phyloP scores from a whole-genome alignment of 1,139 yeast genomes.

The Debaryomyces sp. region DNA sequence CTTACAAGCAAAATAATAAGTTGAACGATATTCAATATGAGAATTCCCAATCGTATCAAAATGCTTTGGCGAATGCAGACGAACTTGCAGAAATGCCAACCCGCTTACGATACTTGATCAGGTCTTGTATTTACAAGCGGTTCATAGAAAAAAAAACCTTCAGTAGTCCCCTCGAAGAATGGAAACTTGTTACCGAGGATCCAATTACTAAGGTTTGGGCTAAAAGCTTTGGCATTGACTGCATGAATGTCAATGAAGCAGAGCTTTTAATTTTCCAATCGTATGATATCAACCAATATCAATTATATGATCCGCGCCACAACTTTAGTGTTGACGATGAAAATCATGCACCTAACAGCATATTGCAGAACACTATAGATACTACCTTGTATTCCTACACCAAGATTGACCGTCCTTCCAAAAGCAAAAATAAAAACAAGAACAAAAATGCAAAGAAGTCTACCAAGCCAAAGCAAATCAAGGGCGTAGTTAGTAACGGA shows the following conservation, averaged over 20 bases:
- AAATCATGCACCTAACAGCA: slow-evolving; percentile 19
- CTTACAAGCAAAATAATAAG: slow-evolving; percentile 14
- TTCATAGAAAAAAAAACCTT: slow-evolving; percentile 30
- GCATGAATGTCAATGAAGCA: slow-evolving; percentile 57
- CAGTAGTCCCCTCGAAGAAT: slow-evolving; percentile 26
- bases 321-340: slow-evolving; percentile 29
- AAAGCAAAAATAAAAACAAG: slow-evolving; percentile 7
- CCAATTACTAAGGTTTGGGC: slow-evolving; percentile 55
- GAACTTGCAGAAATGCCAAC: slow-evolving; percentile 51
- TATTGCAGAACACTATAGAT: slow-evolving; percentile 42
- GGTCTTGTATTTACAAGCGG: slow-evolving; percentile 53
- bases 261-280: slow-evolving; percentile 46
- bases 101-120: slow-evolving; percentile 49
- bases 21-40: slow-evolving; percentile 37
- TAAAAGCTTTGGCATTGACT: slow-evolving; percentile 53
- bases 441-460: slow-evolving; percentile 8
- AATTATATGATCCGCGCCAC: slow-evolving; percentile 31
- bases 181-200: slow-evolving; percentile 62
- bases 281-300: slow-evolving; percentile 35
- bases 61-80: slow-evolving; percentile 32
- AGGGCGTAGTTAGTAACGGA: slow-evolving; percentile 16
- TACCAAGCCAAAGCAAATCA: slow-evolving; percentile 4
- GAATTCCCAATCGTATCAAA: slow-evolving; percentile 30
- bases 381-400: slow-evolving; percentile 37
- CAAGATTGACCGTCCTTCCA: slow-evolving; percentile 7